Conservation (phyloP, 306 rosid genomes). For the Lablab purpureus region DNA sequence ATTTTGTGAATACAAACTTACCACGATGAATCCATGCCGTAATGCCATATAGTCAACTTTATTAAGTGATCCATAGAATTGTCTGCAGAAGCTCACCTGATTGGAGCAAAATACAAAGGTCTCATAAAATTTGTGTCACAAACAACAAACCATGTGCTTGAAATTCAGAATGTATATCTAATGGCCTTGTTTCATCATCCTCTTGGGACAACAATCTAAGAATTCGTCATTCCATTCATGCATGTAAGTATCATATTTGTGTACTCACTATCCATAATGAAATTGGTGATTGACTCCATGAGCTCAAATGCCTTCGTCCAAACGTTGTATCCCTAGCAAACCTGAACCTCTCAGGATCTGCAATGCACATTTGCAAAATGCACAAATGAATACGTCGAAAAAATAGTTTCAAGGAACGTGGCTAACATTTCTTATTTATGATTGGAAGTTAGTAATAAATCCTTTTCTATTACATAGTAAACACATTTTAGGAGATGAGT, state of each 20-base stretch:
- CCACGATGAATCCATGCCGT: slow-evolving; percentile 79
- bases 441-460: not conserved
- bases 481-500: not conserved
- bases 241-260: not conserved
- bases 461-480: not conserved
- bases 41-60: slow-evolving; percentile 71
- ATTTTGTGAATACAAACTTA: slow-evolving; percentile 46
- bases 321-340: slow-evolving; percentile 81
- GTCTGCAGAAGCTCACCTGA: slow-evolving; percentile 84
- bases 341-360: slow-evolving; percentile 82
- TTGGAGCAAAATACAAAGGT: not conserved
- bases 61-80: slow-evolving; percentile 64
- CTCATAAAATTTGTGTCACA: slow-evolving; percentile 5
- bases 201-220: not conserved
- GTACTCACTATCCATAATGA: slow-evolving; percentile 68
- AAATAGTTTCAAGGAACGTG: not conserved
- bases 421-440: not conserved
- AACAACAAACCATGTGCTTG: not conserved
- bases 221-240: not conserved
- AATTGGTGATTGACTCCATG: slow-evolving; percentile 64
- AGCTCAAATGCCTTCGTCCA: slow-evolving; percentile 68
- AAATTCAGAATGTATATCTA: not conserved
- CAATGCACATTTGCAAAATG: slow-evolving; percentile 4
- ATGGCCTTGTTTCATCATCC: not conserved
- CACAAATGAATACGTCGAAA: not conserved